Evolutionary conservation across 352 stramenopile genomes (phyloP), one percentile per base, ranked within the genome.

Genomic region (Globisporangium sylvaticum): DNA sequence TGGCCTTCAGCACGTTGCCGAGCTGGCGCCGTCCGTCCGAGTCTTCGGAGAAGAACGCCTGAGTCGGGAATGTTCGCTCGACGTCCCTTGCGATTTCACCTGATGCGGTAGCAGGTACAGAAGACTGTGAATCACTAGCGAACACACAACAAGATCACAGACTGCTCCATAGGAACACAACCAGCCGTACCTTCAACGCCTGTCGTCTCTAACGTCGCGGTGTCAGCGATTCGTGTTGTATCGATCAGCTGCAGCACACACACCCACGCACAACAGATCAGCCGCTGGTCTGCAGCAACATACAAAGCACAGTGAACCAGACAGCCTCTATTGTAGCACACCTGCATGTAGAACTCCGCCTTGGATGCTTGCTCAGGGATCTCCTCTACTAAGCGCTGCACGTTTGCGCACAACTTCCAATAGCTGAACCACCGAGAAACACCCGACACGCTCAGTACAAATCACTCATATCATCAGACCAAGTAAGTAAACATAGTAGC

Each of bases 81-180:
- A 95, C 76, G 65, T 95, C 87, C 42, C 85, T 72, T 31, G 66
- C 73, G 59, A 93, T 95, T 46, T 93, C 85, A n/a, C 87, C 83
- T 88, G 64, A 22, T 50, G 5, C 20, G 24, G 37, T 53, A 55
- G 12, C 46, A 66, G 18, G 12, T 14, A 57, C 42, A 18, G 37
- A 12, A 55, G 6, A 44, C 0, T 2, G 10, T 58, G 10, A 34
- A 12, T 29, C 14, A 37, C 34, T 7, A 58, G 27, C 27, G 39
- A 27, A 3, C 5, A n/a, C 15, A 62, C 32, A 2, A 2, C 50
- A 20, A 5, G 22, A 46, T 46, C 39, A 46, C 39, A 20, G 14
- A 46, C 15, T n/a, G 18, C 15, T 20, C 15, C 39, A 2, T n/a
- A 14, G 15, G n/a, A 14, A 8, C 1, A 15, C 39, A 8, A 20